Conservation (phyloP, 2,329 filamentous ascomycete genomes). For the Blumeria hordei region DNA sequence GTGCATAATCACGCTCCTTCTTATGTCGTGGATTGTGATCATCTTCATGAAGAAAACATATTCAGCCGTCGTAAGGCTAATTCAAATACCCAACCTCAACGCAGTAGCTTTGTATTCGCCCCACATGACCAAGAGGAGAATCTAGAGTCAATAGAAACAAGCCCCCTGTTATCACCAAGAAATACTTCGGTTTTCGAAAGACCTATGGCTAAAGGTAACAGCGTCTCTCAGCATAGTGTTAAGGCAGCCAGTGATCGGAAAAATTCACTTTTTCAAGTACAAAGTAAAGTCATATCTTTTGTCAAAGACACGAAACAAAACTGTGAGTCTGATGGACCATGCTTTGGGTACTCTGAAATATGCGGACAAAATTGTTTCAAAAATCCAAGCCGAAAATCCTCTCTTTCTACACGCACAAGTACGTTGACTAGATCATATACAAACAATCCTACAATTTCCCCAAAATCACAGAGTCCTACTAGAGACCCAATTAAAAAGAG, state of each 20-base stretch:
- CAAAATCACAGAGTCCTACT: background rate
- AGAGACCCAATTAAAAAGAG: background rate
- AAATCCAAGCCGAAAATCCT: conserved; percentile 18
- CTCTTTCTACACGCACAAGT: conserved; percentile 1
- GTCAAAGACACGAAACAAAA: conserved; percentile 38
- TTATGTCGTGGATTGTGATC: conserved; percentile 60
- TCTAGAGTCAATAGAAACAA: conserved; percentile 8
- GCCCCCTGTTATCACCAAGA: conserved; percentile 9
- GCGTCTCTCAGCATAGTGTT: background rate
- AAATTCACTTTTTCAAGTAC: conserved; percentile 29
- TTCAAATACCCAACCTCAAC: conserved; percentile 2
- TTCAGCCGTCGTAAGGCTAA: conserved; percentile 4
- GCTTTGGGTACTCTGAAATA: conserved; percentile 39
- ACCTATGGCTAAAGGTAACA: background rate
- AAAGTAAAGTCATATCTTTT: conserved; percentile 35
- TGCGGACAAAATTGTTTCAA: conserved; percentile 43
- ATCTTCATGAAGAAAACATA: conserved; percentile 28
- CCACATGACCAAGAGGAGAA: conserved; percentile 3
- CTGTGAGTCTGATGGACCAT: conserved; percentile 35
- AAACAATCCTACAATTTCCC: background rate
- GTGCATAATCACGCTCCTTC: conserved; percentile 54
- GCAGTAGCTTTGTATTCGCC: conserved; percentile 1
- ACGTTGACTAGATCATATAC: background rate
- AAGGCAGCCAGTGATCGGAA: conserved; percentile 15
- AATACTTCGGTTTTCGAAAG: background rate